A percentile compares a stretch with the other conserved stretches of the same genome.
Evolutionary conservation across 1,284 basidiomycete species (phyloP).

Genomic region (Tetrapyrgos nigripes): DNA sequence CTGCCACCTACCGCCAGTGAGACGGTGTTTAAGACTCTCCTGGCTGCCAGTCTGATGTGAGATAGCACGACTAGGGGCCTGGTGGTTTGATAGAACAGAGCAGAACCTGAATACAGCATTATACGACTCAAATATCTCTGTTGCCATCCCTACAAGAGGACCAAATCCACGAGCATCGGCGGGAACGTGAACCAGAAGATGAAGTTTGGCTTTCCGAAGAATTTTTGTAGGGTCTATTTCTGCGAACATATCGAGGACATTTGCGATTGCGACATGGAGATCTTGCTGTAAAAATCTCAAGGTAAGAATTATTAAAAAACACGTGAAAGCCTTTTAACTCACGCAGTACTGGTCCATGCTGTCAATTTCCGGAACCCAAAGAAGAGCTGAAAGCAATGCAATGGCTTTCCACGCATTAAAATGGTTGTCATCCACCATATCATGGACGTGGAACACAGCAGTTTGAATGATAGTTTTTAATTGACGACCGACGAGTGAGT

Average conservation of each 20-base stretch:
- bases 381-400: not conserved
- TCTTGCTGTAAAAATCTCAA: slow-evolving; percentile 15
- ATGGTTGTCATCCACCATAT: slow-evolving; percentile 1
- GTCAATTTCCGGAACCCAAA: slow-evolving; percentile 5
- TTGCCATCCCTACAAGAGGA: slow-evolving; percentile 19
- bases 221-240: slow-evolving; percentile 22
- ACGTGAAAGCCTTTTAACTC: not conserved
- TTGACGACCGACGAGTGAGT: slow-evolving; percentile 33
- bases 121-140: slow-evolving; percentile 29
- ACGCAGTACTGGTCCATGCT: slow-evolving; percentile 14
- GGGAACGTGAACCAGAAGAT: slow-evolving; percentile 20
- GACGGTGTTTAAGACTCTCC: slow-evolving; percentile 24
- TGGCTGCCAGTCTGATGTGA: slow-evolving; percentile 16
- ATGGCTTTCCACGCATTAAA: slow-evolving; percentile 2
- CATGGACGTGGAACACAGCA: slow-evolving; percentile 19
- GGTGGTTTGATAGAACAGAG: slow-evolving; percentile 30
- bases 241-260: slow-evolving; percentile 17
- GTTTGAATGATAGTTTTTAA: slow-evolving; percentile 34
- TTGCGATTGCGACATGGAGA: slow-evolving; percentile 15
- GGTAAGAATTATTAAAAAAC: not conserved
- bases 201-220: slow-evolving; percentile 8
- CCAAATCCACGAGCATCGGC: slow-evolving; percentile 23
- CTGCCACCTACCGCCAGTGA: slow-evolving; percentile 22
- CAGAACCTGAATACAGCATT: slow-evolving; percentile 29
- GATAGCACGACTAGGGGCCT: slow-evolving; percentile 32